These are phyloP conservation scores for Umbilicaria muhlenbergii DNA, from an alignment of 495 filamentous ascomycete genomes.

Conservation along the genomic window DNA sequence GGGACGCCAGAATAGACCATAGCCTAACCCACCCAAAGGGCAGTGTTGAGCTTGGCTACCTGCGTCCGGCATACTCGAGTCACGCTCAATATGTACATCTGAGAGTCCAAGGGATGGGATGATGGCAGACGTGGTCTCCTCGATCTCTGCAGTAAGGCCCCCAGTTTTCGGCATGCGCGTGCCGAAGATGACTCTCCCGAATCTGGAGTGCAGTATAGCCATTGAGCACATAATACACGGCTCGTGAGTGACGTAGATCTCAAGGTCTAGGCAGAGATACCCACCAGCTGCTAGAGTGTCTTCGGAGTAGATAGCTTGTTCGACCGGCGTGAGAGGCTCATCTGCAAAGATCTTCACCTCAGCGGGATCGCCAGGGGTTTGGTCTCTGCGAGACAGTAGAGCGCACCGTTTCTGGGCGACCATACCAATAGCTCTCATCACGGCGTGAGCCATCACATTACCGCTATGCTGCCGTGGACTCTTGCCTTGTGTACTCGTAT, in stretches of 20 bases:
- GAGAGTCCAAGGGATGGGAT: background rate
- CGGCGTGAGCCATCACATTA: conserved; percentile 66
- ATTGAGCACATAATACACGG: conserved; percentile 94
- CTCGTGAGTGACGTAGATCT: conserved; percentile 86
- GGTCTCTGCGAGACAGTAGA: conserved; percentile 1
- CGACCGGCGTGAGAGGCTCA: conserved; percentile 25
- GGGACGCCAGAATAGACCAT: conserved; percentile 82
- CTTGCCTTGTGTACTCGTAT: background rate
- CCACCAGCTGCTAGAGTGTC: conserved; percentile 33
- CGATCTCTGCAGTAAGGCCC: conserved; percentile 29
- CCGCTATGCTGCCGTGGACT: conserved; percentile 35
- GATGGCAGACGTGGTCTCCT: background rate
- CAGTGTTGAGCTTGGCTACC: conserved; percentile 15
- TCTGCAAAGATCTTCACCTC: conserved; percentile 2
- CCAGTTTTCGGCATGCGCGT: conserved; percentile 42
- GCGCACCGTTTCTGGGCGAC: conserved; percentile 45
- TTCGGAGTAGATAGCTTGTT: conserved; percentile 14
- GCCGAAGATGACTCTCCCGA: conserved; percentile 67
- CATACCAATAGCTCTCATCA: conserved; percentile 77
- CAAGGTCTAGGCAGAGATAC: conserved; percentile 86
- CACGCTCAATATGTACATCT: background rate
- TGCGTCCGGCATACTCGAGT: background rate
- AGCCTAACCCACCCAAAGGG: conserved; percentile 29
- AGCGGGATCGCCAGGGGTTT: background rate
- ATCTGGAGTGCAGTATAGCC: conserved; percentile 84